A percentile compares a stretch with the other conserved stretches of the same genome.
Conservation (phyloP, 1,284 basidiomycete genomes). For the Boletus mariae region DNA sequence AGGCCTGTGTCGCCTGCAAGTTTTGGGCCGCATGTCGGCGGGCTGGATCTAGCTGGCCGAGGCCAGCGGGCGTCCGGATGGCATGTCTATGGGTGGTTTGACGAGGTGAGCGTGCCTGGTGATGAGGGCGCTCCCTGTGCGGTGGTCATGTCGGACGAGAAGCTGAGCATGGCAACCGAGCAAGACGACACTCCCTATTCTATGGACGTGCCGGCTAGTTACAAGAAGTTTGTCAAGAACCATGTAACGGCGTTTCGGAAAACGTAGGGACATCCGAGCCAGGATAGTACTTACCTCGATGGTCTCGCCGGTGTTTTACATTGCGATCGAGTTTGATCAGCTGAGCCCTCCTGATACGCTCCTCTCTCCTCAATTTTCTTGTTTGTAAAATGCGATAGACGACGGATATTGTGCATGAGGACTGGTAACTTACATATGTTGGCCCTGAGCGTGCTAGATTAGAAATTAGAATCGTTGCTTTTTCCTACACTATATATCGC, state of each 20-base stretch:
- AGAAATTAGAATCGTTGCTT: neutral
- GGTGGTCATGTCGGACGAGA: neutral
- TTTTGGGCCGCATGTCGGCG: slow-evolving; percentile 28
- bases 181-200: neutral
- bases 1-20: slow-evolving; percentile 20
- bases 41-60: slow-evolving; percentile 28
- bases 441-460: neutral
- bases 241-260: slow-evolving; percentile 15
- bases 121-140: neutral
- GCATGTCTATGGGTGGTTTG: slow-evolving; percentile 34
- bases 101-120: slow-evolving; percentile 13
- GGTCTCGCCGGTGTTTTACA: slow-evolving; percentile 27
- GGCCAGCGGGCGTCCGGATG: slow-evolving; percentile 34
- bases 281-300: slow-evolving; percentile 24
- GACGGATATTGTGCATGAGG: neutral
- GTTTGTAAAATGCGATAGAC: neutral
- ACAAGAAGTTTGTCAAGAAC: slow-evolving; percentile 8
- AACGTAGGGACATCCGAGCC: slow-evolving; percentile 20
- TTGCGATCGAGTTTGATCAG: slow-evolving; percentile 28
- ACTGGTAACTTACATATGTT: neutral
- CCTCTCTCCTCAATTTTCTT: neutral
- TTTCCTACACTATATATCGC: neutral
- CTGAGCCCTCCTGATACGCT: slow-evolving; percentile 1
- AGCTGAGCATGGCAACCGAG: neutral
- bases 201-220: neutral